phyloP scores from a whole-genome alignment of 1,284 basidiomycete species.

The Agroathelia rolfsii region DNA sequence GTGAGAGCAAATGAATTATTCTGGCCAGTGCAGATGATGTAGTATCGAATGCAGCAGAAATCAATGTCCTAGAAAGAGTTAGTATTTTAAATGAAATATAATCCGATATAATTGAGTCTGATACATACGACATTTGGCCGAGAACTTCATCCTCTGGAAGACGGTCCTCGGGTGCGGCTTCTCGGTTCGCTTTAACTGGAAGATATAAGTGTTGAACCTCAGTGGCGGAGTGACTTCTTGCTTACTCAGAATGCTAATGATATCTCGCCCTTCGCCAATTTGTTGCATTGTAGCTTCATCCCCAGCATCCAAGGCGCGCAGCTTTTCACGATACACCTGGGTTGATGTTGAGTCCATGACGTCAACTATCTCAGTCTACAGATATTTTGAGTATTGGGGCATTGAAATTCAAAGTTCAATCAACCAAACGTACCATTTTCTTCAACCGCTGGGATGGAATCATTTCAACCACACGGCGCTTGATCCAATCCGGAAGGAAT shows the following conservation, averaged over 20 bases:
- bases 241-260: conserved; percentile 17
- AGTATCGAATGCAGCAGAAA: conserved; percentile 29
- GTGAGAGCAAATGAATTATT: conserved; percentile 24
- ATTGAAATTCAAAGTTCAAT: no score
- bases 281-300: conserved; percentile 11
- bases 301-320: conserved; percentile 9
- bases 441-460: no score
- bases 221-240: neutral
- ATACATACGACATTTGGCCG: conserved; percentile 23
- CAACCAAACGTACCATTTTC: no score
- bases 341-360: conserved; percentile 2
- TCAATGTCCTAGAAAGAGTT: conserved; percentile 19
- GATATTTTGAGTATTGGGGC: no score
- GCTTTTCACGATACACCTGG: conserved; percentile 11
- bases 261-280: conserved; percentile 17
- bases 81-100: no score
- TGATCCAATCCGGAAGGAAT: no score
- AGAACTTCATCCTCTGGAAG: conserved; percentile 24
- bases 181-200: conserved; percentile 21
- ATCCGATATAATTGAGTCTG: conserved; percentile 1
- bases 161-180: conserved; percentile 18
- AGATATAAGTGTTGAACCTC: neutral
- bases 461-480: no score
- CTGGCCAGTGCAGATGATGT: conserved; percentile 26
- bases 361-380: conserved; percentile 1